phyloP scores from a whole-genome alignment of 192 early-diverging fungal species.

The Pilaira anomala region DNA sequence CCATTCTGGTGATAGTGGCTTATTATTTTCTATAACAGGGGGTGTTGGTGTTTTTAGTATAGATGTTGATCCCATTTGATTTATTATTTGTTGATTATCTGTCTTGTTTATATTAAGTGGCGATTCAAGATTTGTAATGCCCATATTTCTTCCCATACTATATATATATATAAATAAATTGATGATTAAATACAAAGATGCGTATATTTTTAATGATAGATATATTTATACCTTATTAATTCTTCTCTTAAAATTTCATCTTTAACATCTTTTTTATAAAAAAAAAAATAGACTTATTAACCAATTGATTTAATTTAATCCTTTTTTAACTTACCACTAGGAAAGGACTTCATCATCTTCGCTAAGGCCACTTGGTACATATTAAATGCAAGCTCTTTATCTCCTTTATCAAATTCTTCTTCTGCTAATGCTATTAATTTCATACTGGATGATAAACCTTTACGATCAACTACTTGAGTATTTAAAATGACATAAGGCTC shows the following conservation, averaged over 20 bases:
- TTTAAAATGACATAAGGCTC: too few relatives aligned
- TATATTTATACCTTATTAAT: neutral
- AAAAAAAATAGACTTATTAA: neutral
- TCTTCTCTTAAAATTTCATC: neutral
- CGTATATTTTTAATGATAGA: too few relatives aligned
- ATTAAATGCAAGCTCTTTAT: neutral
- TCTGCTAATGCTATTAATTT: neutral
- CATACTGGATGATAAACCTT: neutral
- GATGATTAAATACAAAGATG: too few relatives aligned
- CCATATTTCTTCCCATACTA: too few relatives aligned
- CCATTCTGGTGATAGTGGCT: too few relatives aligned
- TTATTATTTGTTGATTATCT: too few relatives aligned
- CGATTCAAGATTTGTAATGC: too few relatives aligned
- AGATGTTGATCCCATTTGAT: too few relatives aligned
- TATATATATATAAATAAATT: too few relatives aligned
- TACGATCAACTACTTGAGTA: neutral
- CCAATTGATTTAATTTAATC: neutral
- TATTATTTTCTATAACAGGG: too few relatives aligned
- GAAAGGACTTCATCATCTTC: neutral
- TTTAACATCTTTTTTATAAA: neutral
- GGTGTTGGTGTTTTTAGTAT: too few relatives aligned
- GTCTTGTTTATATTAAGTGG: too few relatives aligned
- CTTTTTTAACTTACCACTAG: neutral
- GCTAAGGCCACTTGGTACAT: neutral
- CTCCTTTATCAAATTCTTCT: neutral